Evolutionary conservation across 331 rosid genomes (phyloP).

Genomic region (Quercus phellos): DNA sequence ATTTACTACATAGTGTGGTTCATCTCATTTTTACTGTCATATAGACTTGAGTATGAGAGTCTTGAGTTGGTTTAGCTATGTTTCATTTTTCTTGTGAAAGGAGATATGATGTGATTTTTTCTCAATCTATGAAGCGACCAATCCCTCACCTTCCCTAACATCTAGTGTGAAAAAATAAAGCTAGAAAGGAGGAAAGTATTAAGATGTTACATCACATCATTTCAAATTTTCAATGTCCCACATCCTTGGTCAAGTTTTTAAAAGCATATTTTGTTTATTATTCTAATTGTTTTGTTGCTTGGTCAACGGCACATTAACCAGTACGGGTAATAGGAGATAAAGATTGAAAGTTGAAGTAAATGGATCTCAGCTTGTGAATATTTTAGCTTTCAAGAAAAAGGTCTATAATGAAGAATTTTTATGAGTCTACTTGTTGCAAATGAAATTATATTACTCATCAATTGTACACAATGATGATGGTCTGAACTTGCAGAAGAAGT

Average conservation of each 20-base stretch:
- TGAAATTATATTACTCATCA: constrained; percentile 15
- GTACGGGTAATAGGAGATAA: background rate
- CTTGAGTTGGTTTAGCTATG: background rate
- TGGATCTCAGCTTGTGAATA: background rate
- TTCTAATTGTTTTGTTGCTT: background rate
- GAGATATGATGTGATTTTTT: background rate
- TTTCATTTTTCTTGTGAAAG: background rate
- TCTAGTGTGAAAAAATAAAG: background rate
- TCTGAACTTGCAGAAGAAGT: constrained; percentile 66
- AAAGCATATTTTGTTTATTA: too few species aligned
- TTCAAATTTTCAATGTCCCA: background rate
- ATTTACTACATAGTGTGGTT: background rate
- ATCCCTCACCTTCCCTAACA: background rate
- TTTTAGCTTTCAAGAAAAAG: background rate
- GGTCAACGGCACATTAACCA: background rate
- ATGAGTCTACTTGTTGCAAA: background rate
- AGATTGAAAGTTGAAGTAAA: background rate
- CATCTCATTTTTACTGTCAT: background rate
- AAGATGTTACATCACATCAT: background rate
- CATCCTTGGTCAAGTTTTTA: background rate
- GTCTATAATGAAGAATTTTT: background rate
- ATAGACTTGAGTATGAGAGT: background rate
- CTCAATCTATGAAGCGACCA: background rate
- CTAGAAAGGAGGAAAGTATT: background rate
- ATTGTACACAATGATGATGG: constrained; percentile 17